Base-by-base conservation (phyloP, 768 basidiomycete species). In the Cyclocybe aegerita region DNA sequence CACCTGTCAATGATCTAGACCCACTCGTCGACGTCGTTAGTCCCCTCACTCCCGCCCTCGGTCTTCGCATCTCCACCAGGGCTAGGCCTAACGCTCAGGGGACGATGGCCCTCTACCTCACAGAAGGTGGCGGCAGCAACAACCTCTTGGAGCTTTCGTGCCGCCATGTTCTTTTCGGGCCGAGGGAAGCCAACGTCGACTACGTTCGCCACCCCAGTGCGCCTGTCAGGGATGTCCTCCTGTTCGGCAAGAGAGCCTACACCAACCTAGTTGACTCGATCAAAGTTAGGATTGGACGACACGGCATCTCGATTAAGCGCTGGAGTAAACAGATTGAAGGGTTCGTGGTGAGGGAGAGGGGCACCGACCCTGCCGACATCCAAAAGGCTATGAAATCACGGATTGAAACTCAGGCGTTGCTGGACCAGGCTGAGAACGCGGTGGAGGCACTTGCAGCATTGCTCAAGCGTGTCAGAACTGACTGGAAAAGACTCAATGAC, bases 31-130 rank as follows among this genome's bases (percentile, higher is more conserved):
- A 63, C 43, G 57, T 66, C 43, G 17, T 61, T 52, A 55, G 68
- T 60, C 64, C 60, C 39, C 54, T 72, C 48, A 70, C 66, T 57
- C 62, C 70, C 36, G 52, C 64, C 39, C 70, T 70, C 40, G 67
- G 71, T 37, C 62, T 71, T 48, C 40, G 3, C 47, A 70, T 72
- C 60, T 57, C 70, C 58, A 57, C 71, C 58, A 59, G 12, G 58
- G 63, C 58, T 55, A 62, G 65, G 57, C 60, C 55, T 40, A 29
- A 60, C 46, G 48, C 52, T 61, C 59, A 70, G 62, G 71, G 71
- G 9, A 72, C 67, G 3, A 59, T 65, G 55, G 65, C 57, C 47
- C 54, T 72, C 56, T 73, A 70, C 62, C 60, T 73, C 49, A 46
- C 61, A 14, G 61, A 70, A 58, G 69, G 64, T 60, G 64, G 63